phyloP scores from a whole-genome alignment of 2,329 filamentous ascomycete genomes.

The Microdochium trichocladiopsis region DNA sequence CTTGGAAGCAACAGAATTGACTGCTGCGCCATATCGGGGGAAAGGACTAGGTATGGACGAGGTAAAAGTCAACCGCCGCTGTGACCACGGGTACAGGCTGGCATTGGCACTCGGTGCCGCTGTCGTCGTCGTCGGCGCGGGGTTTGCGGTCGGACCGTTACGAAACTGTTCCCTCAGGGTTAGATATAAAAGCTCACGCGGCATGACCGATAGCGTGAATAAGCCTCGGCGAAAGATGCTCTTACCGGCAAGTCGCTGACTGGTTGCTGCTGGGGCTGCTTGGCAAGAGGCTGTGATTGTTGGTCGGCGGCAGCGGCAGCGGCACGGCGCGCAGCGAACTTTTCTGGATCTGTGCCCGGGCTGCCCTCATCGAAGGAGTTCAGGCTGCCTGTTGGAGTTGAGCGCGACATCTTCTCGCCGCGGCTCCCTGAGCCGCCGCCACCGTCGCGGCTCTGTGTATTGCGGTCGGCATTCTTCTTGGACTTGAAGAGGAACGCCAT shows the following conservation, averaged over 20 bases:
- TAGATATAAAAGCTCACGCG: background rate
- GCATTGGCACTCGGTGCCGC: constrained; percentile 11
- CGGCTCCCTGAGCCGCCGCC: constrained; percentile 39
- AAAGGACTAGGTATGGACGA: constrained; percentile 80
- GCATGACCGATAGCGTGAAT: background rate
- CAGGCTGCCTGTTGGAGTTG: constrained; percentile 71
- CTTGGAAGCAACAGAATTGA: constrained; percentile 87
- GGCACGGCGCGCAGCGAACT: constrained; percentile 48
- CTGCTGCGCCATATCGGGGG: constrained; percentile 91
- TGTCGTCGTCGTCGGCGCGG: background rate
- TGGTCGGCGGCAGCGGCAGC: constrained; percentile 41
- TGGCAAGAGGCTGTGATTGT: constrained; percentile 36
- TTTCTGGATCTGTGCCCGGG: constrained; percentile 57
- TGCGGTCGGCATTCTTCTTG: constrained; percentile 66
- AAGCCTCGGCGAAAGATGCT: constrained; percentile 8
- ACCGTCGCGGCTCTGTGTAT: constrained; percentile 47
- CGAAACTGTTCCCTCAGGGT: constrained; percentile 34
- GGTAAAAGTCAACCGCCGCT: constrained; percentile 79
- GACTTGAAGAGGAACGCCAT: constrained; percentile 83
- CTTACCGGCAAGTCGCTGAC: constrained; percentile 35
- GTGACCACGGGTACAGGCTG: constrained; percentile 86
- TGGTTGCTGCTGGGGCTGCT: constrained; percentile 36
- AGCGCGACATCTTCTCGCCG: constrained; percentile 55
- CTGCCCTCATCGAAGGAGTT: constrained; percentile 59
- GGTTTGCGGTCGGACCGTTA: constrained; percentile 35